A percentile compares a stretch with the other conserved stretches of the same genome.
phyloP scores from a whole-genome alignment of 2,329 filamentous ascomycete species.

The Parastagonospora nodorum region DNA sequence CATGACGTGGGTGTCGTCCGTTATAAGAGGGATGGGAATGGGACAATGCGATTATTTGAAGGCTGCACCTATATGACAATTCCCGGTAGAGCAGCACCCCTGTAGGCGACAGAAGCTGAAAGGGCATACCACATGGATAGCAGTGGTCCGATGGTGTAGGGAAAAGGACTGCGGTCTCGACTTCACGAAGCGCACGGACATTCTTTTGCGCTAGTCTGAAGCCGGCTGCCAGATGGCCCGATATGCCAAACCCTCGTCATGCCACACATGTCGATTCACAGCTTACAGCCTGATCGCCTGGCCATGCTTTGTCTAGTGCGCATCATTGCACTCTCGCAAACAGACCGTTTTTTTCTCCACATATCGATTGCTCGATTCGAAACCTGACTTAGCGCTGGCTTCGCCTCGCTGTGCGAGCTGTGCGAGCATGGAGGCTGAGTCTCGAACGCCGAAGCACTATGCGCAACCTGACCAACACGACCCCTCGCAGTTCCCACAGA shows the following conservation, averaged over 20 bases:
- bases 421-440: slow-evolving; percentile 5
- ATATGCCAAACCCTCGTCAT: background rate
- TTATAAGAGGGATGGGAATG: slow-evolving; percentile 14
- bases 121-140: slow-evolving; percentile 8
- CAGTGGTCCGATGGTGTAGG: slow-evolving; percentile 21
- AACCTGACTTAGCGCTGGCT: background rate
- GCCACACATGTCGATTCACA: background rate
- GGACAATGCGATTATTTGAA: slow-evolving; percentile 28
- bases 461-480: slow-evolving; percentile 4
- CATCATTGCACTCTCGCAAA: background rate
- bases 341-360: background rate
- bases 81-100: slow-evolving; percentile 15
- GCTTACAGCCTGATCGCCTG: background rate
- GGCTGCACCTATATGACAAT: slow-evolving; percentile 15
- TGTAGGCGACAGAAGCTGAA: slow-evolving; percentile 15
- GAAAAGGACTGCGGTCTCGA: slow-evolving; percentile 20
- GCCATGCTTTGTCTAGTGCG: background rate
- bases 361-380: background rate
- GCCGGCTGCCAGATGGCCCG: slow-evolving; percentile 1
- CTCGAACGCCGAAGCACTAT: slow-evolving; percentile 2
- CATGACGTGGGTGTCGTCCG: slow-evolving; percentile 28
- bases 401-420: background rate
- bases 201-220: slow-evolving; percentile 2
- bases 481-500: background rate
- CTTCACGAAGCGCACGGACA: slow-evolving; percentile 9